Base-by-base conservation (phyloP, 116 monocot genomes). In the Trichopus zeylanicus region DNA sequence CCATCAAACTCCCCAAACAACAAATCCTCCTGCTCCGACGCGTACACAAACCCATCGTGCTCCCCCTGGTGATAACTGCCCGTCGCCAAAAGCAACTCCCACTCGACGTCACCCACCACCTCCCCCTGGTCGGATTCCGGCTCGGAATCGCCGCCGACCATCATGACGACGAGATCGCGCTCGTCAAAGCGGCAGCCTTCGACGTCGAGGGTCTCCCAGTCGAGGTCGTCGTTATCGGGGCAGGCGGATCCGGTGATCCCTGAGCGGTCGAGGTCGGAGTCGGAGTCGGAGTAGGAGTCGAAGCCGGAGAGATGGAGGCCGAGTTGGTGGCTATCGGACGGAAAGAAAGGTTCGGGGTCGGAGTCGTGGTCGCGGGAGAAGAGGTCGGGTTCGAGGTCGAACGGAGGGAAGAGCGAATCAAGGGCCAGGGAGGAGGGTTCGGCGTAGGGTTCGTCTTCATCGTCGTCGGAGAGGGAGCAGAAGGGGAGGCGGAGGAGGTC, bases 1-100 rank as follows among this genome's bases (percentile, higher is more conserved):
- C 78, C 31, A 16, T 84, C 89, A 46, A 72, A 73, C 47, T 83
- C 79, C 1, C 68, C 60, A 2, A 76, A 48, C 48, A 77, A 62
- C 1, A 79, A 58, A 59, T 56, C 76, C 32, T 42, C 42, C 7
- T 13, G 42, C 42, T 13, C 42, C 8, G n/a, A n/a, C n/a, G n/a
- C n/a, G n/a, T n/a, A n/a, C n/a, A n/a, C n/a, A n/a, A n/a, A n/a
- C n/a, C n/a, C n/a, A n/a, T n/a, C n/a, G n/a, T n/a, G n/a, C n/a
- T 42, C 42, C n/a, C 42, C 42, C 42, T 42, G 42, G n/a, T n/a
- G n/a, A n/a, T n/a, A n/a, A n/a, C 42, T 4, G 42, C n/a, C 42
- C 18, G n/a, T 42, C 42, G n/a, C n/a, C 13, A n/a, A 42, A n/a
- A 42, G 13, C 3, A 42, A 42, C 18, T 42, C 42, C 12, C 13